Conservation (phyloP, 352 stramenopile genomes). For the Pythium folliculosum region DNA sequence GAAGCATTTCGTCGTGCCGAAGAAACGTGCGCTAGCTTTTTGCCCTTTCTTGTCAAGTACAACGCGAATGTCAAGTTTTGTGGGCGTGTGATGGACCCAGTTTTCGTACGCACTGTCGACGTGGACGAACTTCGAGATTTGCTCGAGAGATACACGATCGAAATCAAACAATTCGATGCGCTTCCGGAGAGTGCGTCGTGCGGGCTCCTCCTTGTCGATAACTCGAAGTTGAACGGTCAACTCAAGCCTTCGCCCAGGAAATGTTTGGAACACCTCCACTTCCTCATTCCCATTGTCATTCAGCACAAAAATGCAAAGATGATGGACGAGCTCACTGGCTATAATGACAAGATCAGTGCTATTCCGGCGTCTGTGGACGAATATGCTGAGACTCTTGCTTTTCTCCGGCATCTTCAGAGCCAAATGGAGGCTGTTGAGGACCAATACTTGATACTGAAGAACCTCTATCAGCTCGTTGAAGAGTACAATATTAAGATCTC, state of each 20-base stretch:
- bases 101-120: conserved; percentile 27
- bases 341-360: conserved; percentile 71
- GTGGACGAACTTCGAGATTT: conserved; percentile 65
- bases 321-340: conserved; percentile 50
- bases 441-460: conserved; percentile 52
- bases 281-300: conserved; percentile 59
- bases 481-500: conserved; percentile 69
- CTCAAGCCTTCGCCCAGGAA: conserved; percentile 69
- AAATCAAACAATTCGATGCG: conserved; percentile 55
- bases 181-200: conserved; percentile 50
- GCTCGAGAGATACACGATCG: conserved; percentile 63
- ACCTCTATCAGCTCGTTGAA: conserved; percentile 65
- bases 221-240: conserved; percentile 48
- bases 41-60: conserved; percentile 76
- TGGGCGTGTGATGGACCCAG: conserved; percentile 37
- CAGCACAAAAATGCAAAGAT: conserved; percentile 59
- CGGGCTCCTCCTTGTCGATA: conserved; percentile 63
- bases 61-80: conserved; percentile 72
- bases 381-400: conserved; percentile 61
- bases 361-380: conserved; percentile 74
- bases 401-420: conserved; percentile 54
- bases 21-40: conserved; percentile 59
- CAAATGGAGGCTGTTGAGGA: conserved; percentile 54
- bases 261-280: conserved; percentile 60
- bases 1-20: conserved; percentile 55